Evolutionary conservation across 768 basidiomycete species (phyloP).

Genomic region (Suillus bovinus): DNA sequence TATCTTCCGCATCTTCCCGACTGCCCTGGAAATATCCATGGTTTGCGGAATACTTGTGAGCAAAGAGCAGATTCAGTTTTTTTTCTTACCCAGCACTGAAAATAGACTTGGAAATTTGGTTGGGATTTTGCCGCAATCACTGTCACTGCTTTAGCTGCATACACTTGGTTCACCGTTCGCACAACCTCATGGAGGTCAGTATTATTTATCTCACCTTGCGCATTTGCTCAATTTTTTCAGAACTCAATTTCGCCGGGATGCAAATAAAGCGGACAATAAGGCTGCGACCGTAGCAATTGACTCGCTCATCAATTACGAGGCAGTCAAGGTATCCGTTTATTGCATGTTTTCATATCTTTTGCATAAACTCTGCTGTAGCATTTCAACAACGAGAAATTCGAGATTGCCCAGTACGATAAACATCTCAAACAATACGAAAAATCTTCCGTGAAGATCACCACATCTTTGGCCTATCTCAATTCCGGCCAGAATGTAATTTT

Average conservation of each 20-base stretch:
- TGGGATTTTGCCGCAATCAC: constrained; percentile 97
- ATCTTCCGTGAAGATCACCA: constrained; percentile 91
- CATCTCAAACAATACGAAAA: constrained; percentile 87
- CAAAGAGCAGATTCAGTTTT: constrained; percentile 3
- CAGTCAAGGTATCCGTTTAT: constrained; percentile 76
- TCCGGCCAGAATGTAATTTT: constrained; percentile 98
- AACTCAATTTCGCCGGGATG: constrained; percentile 90
- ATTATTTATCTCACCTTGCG: not conserved
- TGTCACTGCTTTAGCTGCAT: constrained; percentile 77
- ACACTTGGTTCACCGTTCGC: constrained; percentile 96
- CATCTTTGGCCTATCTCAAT: constrained; percentile 89
- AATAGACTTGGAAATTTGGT: constrained; percentile 94
- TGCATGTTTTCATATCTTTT: not conserved
- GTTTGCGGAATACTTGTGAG: constrained; percentile 95
- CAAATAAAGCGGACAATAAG: constrained; percentile 95
- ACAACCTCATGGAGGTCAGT: constrained; percentile 94
- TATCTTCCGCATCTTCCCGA: constrained; percentile 93
- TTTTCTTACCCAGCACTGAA: constrained; percentile 8
- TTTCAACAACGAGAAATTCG: constrained; percentile 96
- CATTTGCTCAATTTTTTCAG: constrained; percentile 38
- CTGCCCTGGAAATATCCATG: constrained; percentile 92
- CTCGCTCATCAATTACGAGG: constrained; percentile 96
- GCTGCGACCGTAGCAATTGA: constrained; percentile 94
- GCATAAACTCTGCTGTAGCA: constrained; percentile 50
- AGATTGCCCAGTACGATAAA: constrained; percentile 89